Evolutionary conservation across 257 asterid genomes (phyloP), one percentile per base, ranked within the genome.

Genomic region (Leptodermis oblonga): DNA sequence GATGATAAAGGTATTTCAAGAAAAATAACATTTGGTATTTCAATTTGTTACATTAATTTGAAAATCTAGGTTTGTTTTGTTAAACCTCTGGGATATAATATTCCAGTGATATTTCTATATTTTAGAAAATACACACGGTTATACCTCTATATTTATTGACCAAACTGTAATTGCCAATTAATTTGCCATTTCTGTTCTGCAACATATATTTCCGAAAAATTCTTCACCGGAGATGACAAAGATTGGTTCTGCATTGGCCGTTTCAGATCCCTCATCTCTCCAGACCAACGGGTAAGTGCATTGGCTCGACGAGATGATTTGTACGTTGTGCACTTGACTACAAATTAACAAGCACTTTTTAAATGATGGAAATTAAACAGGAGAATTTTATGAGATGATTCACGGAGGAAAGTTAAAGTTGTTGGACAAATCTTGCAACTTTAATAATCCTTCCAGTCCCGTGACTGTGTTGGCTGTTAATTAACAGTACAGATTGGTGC

Each of bases 401-500:
- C 43, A 72, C 4, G 56, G 58, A 53, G 42, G 74, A 81, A n/a
- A n/a, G n/a, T n/a, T n/a, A 22, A 34, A 59, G 4, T 9, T 55
- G 46, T 28, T 49, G 55, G 65, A 55, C 10, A 9, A 51, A 51
- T 28, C 28, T 56, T 25, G 64, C 43, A 39, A 26, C 31, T 37
- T 15, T 59, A 30, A 2, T 7, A 10, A 31, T 37, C 28, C 90
- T 69, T 63, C 87, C 54, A 89, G 96, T 69, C 98, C 98, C 15
- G 87, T 85, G 28, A 89, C 88, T 0, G 95, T 92, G 18, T 65
- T 89, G 76, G 71, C 79, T 60, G n/a, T n/a, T n/a, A n/a, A 73
- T 18, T 60, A 37, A 17, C 17, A n/a, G n/a, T 17, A 18, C 43
- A 54, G 79, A 81, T 15, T 70, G 54, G 33, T 69, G 59, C 39